Evolutionary conservation across 176 grass and related monocot species (phyloP), one percentile per base, ranked within the genome.

Genomic region (Oryza glumipatula): DNA sequence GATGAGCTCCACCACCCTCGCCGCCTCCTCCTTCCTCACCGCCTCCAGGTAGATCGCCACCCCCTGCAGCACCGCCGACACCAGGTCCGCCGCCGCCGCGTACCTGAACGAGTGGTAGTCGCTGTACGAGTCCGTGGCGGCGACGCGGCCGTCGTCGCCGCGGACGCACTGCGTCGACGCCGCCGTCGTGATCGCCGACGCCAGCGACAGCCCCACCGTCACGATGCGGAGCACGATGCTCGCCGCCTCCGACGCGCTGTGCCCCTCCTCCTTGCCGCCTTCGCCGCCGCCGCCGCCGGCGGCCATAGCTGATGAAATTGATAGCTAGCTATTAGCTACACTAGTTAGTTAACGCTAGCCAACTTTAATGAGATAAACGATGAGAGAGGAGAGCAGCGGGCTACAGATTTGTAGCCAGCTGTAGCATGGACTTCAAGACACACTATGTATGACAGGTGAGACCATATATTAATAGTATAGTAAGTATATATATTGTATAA

Each of bases 1-100:
- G 66, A 85, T 47, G 49, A 85, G 39, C 67, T 70, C 67, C 7
- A 79, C 54, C 12, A 6, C 0, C 67, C 12, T 79, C 19, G 76
- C 52, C 3, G 41, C 26, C 76, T 63, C 49, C 1, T 23, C 26
- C 39, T 65, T 86, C 68, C 56, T 6, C 41, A 22, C 3, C 54
- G 16, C 54, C 76, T 79, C 75, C 41, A 79, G 54, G 54, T 12
- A 86, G 68, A 86, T 73, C n/a, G 58, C 68, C 54, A 79, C 68
- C 26, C 76, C 67, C 83, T 86, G 83, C 67, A 86, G 83, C 76
- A 71, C 51, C 26, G 76, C 83, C 11, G 76, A 86, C 68, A 72
- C 7, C 39, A 79, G 68, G 12, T 79, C 52, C 1, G 69, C 69
- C 19, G 35, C 0, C 39, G 54, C 26, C 39, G 76, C 32, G 13